Conservation (phyloP, 108 stramenopile genomes). For the Pseudonitzschia pungens region DNA sequence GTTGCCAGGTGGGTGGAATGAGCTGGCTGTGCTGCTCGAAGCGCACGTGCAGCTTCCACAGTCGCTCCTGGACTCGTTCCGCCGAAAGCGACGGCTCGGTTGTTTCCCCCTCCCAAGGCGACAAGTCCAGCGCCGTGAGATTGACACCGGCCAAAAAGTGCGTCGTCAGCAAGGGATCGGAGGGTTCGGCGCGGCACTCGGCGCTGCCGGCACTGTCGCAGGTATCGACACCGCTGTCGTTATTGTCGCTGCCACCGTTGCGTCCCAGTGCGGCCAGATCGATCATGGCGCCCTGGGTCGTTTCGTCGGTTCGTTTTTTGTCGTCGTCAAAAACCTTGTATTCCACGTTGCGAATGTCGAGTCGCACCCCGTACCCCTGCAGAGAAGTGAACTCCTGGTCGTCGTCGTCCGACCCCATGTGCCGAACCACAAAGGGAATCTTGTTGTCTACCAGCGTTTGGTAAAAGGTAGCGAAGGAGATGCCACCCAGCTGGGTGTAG, state of each 20-base stretch:
- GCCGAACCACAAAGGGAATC: conserved; percentile 67
- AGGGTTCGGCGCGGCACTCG: not conserved
- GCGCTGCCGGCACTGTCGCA: not conserved
- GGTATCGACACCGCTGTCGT: not conserved
- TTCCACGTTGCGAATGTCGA: conserved; percentile 90
- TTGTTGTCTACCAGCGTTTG: conserved; percentile 30
- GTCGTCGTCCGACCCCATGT: conserved; percentile 61
- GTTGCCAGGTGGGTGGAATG: conserved; percentile 82
- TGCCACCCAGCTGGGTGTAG: conserved; percentile 69
- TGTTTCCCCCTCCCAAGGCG: not conserved
- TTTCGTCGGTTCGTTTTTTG: conserved; percentile 25
- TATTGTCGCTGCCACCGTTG: not conserved
- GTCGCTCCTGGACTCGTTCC: conserved; percentile 22
- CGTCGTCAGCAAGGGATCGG: not conserved
- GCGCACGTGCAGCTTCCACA: conserved; percentile 48
- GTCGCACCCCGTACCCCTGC: conserved; percentile 86
- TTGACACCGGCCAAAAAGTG: conserved; percentile 54
- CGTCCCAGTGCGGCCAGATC: conserved; percentile 14
- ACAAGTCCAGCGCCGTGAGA: conserved; percentile 22
- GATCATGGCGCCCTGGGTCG: conserved; percentile 27
- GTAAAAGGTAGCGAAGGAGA: conserved; percentile 61
- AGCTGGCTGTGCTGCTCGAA: conserved; percentile 50
- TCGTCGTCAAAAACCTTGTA: conserved; percentile 81
- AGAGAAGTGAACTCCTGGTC: conserved; percentile 45
- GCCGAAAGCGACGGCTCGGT: not conserved